Evolutionary conservation across 2,329 filamentous ascomycete species (phyloP).

Genomic region (Curvularia eragrostidis): DNA sequence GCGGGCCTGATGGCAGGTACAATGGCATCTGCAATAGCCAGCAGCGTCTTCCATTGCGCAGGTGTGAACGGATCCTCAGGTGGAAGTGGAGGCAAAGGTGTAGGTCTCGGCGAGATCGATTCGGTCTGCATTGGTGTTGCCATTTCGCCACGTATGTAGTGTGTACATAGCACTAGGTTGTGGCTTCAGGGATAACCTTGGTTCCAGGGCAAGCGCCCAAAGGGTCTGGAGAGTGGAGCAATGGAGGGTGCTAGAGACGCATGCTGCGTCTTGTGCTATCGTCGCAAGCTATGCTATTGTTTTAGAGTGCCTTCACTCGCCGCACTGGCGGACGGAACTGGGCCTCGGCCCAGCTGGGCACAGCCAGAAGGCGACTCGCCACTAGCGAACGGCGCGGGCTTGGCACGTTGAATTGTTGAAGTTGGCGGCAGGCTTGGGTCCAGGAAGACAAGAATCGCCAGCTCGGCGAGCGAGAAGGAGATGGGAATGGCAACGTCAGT

Average conservation of each 20-base stretch:
- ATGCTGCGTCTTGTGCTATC: slow-evolving; percentile 10
- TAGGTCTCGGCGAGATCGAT: slow-evolving; percentile 44
- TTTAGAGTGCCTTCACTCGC: not conserved
- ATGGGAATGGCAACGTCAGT: not conserved
- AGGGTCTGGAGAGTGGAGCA: slow-evolving; percentile 11
- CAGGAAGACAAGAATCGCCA: slow-evolving; percentile 6
- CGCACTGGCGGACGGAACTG: not conserved
- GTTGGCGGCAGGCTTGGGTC: not conserved
- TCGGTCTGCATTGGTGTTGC: slow-evolving; percentile 29
- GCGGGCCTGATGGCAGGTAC: slow-evolving; percentile 64
- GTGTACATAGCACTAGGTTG: too few relatives aligned
- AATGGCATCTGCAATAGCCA: slow-evolving; percentile 64
- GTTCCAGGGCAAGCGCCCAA: slow-evolving; percentile 4
- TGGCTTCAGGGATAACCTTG: slow-evolving; percentile 14
- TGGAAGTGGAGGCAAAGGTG: slow-evolving; percentile 57
- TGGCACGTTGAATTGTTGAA: not conserved
- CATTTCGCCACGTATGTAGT: slow-evolving; percentile 35
- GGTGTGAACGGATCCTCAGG: slow-evolving; percentile 58
- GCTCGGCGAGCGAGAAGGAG: not conserved
- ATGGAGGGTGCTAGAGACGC: slow-evolving; percentile 3
- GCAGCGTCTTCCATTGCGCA: slow-evolving; percentile 65
- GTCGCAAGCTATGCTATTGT: slow-evolving; percentile 7
- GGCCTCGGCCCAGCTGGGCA: slow-evolving; percentile 12
- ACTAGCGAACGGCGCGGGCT: not conserved
- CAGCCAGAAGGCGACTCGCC: not conserved